Evolutionary conservation across 352 stramenopile species (phyloP).

Genomic region (Globisporangium uncinulatum): DNA sequence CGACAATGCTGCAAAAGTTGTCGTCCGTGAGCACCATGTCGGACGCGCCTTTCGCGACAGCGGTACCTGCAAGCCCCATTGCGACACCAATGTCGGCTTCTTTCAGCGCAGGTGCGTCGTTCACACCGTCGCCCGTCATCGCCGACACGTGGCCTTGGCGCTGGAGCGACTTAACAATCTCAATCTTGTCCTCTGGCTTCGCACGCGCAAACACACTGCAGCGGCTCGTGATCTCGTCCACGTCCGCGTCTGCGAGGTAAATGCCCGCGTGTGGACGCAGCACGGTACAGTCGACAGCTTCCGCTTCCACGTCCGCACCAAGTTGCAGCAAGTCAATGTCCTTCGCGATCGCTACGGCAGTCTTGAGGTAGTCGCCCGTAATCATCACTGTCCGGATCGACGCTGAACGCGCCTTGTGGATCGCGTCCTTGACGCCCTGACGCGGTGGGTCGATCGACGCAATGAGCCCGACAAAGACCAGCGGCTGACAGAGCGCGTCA

Average conservation of each 20-base stretch:
- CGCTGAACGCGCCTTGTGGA: conserved; percentile 33
- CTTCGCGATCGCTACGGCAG: conserved; percentile 90
- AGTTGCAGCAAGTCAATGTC: conserved; percentile 90
- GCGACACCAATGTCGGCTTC: conserved; percentile 95
- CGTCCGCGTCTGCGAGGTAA: conserved; percentile 64
- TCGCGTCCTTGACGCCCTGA: conserved; percentile 52
- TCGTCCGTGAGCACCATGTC: conserved; percentile 99
- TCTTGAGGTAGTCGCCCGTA: conserved; percentile 95
- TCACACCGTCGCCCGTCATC: conserved; percentile 98
- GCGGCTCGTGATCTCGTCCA: conserved; percentile 85
- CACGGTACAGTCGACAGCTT: conserved; percentile 74
- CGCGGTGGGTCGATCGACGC: conserved; percentile 87
- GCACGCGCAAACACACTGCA: conserved; percentile 93
- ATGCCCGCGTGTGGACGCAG: conserved; percentile 38
- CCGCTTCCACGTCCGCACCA: conserved; percentile 41
- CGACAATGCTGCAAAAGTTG: conserved; percentile 98
- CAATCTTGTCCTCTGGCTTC: conserved; percentile 94
- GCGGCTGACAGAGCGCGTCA: conserved; percentile 42
- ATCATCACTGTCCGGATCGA: conserved; percentile 89
- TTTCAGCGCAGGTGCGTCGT: conserved; percentile 97
- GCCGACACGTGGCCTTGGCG: conserved; percentile 86
- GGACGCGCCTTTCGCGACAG: conserved; percentile 97
- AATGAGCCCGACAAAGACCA: conserved; percentile 92
- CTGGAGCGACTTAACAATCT: conserved; percentile 94
- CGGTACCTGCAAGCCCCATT: conserved; percentile 96